Percentiles rank a stretch among this genome's conserved stretches.
phyloP scores from a whole-genome alignment of 148 eudicot species.

The Bassia scoparia region DNA sequence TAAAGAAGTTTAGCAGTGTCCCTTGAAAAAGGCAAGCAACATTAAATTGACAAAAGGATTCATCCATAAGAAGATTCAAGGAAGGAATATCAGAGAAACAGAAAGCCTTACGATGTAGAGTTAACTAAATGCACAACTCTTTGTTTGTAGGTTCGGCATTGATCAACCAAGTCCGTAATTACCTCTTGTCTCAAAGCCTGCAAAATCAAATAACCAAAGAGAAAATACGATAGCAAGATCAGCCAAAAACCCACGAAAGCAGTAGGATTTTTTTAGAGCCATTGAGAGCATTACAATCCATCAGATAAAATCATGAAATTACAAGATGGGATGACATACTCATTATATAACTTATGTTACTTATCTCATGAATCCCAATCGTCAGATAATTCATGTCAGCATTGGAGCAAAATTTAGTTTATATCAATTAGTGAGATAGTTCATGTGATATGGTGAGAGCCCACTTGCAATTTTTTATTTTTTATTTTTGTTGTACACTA shows the following conservation, averaged over 20 bases:
- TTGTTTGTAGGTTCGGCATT: constrained; percentile 87
- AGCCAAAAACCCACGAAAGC: constrained; percentile 9
- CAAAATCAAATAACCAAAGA: constrained; percentile 23
- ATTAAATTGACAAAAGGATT: no score
- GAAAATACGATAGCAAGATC: not conserved
- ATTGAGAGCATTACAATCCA: not conserved
- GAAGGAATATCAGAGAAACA: not conserved
- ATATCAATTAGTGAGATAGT: no score
- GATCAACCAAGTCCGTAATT: constrained; percentile 88
- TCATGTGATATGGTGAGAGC: no score
- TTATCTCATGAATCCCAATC: no score
- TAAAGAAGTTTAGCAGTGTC: no score
- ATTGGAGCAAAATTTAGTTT: no score
- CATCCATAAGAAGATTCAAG: not conserved
- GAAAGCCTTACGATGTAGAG: constrained; percentile 89
- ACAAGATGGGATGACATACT: no score
- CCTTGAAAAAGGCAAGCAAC: not conserved
- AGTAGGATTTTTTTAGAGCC: not conserved
- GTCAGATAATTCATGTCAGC: no score
- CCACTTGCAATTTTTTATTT: no score
- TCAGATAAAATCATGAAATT: no score
- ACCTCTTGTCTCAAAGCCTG: constrained; percentile 91
- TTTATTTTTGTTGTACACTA: no score
- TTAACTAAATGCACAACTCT: constrained; percentile 96
- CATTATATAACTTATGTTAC: no score